phyloP scores from a whole-genome alignment of 768 basidiomycete genomes.

The Termitomyces sp. region DNA sequence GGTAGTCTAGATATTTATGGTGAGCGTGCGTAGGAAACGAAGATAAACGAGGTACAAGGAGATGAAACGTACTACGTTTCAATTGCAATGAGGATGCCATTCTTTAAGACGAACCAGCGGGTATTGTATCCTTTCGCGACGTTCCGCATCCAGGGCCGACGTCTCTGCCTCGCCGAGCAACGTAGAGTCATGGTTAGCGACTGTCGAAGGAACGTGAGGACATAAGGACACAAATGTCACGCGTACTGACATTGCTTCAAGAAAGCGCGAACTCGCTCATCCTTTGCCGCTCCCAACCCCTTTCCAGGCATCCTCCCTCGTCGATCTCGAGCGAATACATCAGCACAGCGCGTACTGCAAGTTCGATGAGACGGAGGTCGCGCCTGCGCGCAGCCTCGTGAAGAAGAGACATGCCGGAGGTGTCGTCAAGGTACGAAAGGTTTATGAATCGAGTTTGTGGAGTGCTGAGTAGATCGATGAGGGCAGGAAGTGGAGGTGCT shows the following conservation, averaged over 20 bases:
- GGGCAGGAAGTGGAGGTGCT: slow-evolving; percentile 35
- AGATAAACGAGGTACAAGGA: neutral
- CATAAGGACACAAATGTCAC: neutral
- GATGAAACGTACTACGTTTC: no score
- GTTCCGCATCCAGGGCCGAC: slow-evolving; percentile 34
- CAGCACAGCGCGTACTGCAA: slow-evolving; percentile 81
- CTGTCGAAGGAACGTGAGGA: slow-evolving; percentile 27
- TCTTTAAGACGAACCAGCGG: slow-evolving; percentile 88
- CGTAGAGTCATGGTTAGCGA: slow-evolving; percentile 76
- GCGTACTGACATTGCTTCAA: slow-evolving; percentile 69
- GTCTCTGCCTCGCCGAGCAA: slow-evolving; percentile 33
- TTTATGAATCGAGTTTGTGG: slow-evolving; percentile 70
- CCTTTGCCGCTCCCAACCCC: slow-evolving; percentile 50
- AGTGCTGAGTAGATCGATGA: slow-evolving; percentile 59
- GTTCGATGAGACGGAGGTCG: slow-evolving; percentile 76
- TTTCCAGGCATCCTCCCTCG: slow-evolving; percentile 66
- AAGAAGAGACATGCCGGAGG: slow-evolving; percentile 71
- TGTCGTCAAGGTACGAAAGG: slow-evolving; percentile 75
- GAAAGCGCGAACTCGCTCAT: slow-evolving; percentile 78
- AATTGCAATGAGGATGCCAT: slow-evolving; percentile 51
- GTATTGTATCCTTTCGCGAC: slow-evolving; percentile 73
- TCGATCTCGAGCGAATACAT: slow-evolving; percentile 81
- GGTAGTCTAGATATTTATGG: slow-evolving; percentile 56
- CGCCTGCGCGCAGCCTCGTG: slow-evolving; percentile 84
- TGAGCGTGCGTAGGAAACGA: neutral